phyloP scores from a whole-genome alignment of 2,329 filamentous ascomycete genomes.

The Magnaporthiopsis incrustans region DNA sequence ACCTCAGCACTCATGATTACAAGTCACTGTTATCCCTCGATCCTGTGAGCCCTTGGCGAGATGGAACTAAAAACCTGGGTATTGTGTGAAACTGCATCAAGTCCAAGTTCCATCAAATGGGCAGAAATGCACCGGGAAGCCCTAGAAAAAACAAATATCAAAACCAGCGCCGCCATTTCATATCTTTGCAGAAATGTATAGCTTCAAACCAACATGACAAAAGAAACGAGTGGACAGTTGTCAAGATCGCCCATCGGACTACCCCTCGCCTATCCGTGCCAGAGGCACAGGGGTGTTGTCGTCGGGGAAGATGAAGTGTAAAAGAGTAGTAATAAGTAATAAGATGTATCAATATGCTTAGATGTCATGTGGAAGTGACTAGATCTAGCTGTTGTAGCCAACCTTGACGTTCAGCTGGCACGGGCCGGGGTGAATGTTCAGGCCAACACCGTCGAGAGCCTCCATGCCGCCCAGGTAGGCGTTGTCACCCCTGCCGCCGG shows the following conservation, averaged over 20 bases:
- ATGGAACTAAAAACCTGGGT: not conserved
- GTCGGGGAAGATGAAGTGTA: conserved; percentile 1
- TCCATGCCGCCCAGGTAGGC: conserved; percentile 27
- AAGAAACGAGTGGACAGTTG: conserved; percentile 3
- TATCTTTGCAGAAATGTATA: not conserved
- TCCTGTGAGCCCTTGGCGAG: not conserved
- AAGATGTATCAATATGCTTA: not conserved
- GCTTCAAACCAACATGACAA: conserved; percentile 1
- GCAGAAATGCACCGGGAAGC: not conserved
- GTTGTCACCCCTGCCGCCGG: conserved; percentile 22
- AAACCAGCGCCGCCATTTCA: not conserved
- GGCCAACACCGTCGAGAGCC: conserved; percentile 24
- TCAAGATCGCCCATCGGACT: conserved; percentile 5
- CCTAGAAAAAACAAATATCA: not conserved
- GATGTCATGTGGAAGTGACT: not conserved
- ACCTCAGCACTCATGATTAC: not conserved
- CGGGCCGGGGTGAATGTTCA: conserved; percentile 22
- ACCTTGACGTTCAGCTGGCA: conserved; percentile 15
- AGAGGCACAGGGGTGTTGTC: not conserved
- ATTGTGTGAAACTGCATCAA: not conserved
- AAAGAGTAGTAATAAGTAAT: not conserved
- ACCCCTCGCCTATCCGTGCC: not conserved
- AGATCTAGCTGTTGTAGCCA: conserved; percentile 12
- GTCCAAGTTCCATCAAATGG: not conserved
- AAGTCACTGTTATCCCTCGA: not conserved